phyloP scores from a whole-genome alignment of 768 basidiomycete genomes.

The Lactarius sp. region DNA sequence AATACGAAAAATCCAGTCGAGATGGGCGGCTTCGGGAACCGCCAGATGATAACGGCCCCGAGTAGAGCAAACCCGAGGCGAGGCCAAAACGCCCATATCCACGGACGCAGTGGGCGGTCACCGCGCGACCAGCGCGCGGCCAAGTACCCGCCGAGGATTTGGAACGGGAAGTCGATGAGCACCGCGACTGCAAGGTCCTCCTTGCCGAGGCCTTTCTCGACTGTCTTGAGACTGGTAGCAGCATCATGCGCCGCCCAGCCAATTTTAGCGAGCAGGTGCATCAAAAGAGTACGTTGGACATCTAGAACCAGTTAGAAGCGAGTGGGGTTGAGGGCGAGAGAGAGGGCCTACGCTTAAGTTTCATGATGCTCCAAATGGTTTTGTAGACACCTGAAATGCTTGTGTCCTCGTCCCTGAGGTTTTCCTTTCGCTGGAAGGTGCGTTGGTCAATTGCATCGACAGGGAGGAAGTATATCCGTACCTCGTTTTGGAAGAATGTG shows the following conservation, averaged over 20 bases:
- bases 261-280: conserved; percentile 90
- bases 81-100: conserved; percentile 90
- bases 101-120: conserved; percentile 72
- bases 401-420: conserved; percentile 74
- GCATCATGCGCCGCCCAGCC: conserved; percentile 95
- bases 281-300: conserved; percentile 77
- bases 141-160: conserved; percentile 91
- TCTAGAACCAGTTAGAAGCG: conserved; percentile 45
- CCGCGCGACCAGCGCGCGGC: conserved; percentile 90
- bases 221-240: conserved; percentile 85
- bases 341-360: conserved; percentile 70
- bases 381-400: conserved; percentile 87
- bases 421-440: conserved; percentile 61
- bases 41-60: conserved; percentile 72
- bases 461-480: conserved; percentile 31
- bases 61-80: conserved; percentile 69
- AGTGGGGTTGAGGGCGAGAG: background rate
- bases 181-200: conserved; percentile 96
- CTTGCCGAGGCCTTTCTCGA: conserved; percentile 93
- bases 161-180: conserved; percentile 96
- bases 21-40: conserved; percentile 77
- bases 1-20: conserved; percentile 73
- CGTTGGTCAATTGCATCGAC: background rate
- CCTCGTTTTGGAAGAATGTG: conserved; percentile 85
- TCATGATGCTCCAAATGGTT: conserved; percentile 92